phyloP scores from a whole-genome alignment of 2,329 filamentous ascomycete species.

The Thelonectria discophora region DNA sequence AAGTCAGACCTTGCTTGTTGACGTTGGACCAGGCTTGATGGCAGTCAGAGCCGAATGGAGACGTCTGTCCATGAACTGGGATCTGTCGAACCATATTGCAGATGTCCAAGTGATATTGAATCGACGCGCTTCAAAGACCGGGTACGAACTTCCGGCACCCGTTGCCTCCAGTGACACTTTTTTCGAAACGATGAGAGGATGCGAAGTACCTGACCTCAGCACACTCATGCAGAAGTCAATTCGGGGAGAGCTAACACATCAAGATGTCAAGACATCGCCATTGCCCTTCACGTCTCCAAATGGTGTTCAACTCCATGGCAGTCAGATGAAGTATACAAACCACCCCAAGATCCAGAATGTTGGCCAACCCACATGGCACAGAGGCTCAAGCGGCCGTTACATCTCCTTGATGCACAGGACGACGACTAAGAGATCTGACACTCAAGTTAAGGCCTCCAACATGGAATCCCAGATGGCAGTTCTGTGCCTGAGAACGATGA shows the following conservation, averaged over 20 bases:
- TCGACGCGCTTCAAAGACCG: conserved; percentile 21
- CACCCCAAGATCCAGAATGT: conserved; percentile 8
- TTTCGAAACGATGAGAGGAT: conserved; percentile 30
- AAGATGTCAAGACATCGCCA: neutral
- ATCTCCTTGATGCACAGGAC: neutral
- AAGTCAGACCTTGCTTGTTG: conserved; percentile 30
- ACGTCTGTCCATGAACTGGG: conserved; percentile 35
- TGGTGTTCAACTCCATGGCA: too few species aligned
- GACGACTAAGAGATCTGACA: neutral
- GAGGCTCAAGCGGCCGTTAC: neutral
- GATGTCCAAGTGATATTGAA: conserved; percentile 34
- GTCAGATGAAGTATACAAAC: neutral
- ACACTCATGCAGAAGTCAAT: conserved; percentile 32
- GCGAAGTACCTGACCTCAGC: conserved; percentile 29
- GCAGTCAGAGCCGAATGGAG: conserved; percentile 40
- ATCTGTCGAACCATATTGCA: conserved; percentile 32
- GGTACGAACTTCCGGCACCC: conserved; percentile 22
- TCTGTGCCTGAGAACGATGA: conserved; percentile 23
- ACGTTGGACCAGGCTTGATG: conserved; percentile 35
- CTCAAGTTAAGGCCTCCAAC: conserved; percentile 13
- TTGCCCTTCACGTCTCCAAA: conserved; percentile 19
- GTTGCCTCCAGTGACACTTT: conserved; percentile 32
- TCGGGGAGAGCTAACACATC: too few species aligned
- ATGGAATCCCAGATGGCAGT: conserved; percentile 14
- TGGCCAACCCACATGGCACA: conserved; percentile 11